phyloP scores from a whole-genome alignment of 2,329 filamentous ascomycete species.

The Didymella pinodella region DNA sequence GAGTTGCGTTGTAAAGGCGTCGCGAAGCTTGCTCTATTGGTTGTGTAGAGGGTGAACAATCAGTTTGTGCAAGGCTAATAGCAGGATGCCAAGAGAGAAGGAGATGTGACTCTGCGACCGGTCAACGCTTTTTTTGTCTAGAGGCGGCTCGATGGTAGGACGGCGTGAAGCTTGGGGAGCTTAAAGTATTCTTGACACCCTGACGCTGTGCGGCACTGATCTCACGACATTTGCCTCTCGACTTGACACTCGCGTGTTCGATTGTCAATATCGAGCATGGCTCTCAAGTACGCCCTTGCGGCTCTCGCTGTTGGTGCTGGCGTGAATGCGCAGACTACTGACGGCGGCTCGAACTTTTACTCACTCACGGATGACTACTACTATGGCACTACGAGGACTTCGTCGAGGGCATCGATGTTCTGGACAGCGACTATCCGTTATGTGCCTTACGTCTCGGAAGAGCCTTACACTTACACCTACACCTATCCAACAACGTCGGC shows the following conservation, averaged over 20 bases:
- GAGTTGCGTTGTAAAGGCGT: conserved; percentile 13
- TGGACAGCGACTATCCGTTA: conserved; percentile 39
- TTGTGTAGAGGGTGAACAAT: conserved; percentile 9
- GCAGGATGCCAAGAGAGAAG: conserved; percentile 27
- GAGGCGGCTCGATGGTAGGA: conserved; percentile 13
- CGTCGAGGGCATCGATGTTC: conserved; percentile 25
- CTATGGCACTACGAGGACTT: conserved; percentile 6
- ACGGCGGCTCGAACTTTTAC: conserved; percentile 12
- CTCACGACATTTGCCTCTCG: conserved; percentile 21
- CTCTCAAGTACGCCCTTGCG: conserved; percentile 20
- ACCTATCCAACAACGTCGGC: not conserved
- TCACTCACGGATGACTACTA: conserved; percentile 16
- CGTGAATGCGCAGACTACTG: conserved; percentile 17
- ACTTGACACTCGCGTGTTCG: conserved; percentile 17
- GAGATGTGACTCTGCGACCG: conserved; percentile 33
- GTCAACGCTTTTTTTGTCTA: conserved; percentile 31
- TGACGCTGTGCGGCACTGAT: conserved; percentile 19
- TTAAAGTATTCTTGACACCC: conserved; percentile 36
- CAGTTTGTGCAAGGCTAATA: conserved; percentile 31
- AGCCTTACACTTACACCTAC: conserved; percentile 25
- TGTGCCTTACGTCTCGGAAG: conserved; percentile 26
- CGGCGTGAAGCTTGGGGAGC: conserved; percentile 23
- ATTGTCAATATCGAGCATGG: conserved; percentile 23
- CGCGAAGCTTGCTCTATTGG: conserved; percentile 18
- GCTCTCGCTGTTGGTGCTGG: conserved; percentile 26